Conservation (phyloP, 176 grass and related monocot genomes). For the Luzula sylvatica region DNA sequence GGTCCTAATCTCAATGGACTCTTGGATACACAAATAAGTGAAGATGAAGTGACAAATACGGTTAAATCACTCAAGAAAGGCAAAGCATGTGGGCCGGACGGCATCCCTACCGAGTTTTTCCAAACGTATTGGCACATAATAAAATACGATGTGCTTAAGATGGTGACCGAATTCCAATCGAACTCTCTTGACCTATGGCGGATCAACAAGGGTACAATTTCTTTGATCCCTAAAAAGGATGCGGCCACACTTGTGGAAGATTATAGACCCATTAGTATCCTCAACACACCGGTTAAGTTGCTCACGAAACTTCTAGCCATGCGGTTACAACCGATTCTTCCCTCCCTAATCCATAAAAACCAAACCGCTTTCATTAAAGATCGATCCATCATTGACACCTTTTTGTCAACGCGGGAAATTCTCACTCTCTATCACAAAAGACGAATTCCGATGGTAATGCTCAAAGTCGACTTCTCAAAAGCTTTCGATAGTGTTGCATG, state of each 20-base stretch:
- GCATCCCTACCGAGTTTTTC: neutral
- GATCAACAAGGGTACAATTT: neutral
- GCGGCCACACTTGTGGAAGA: neutral
- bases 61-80: neutral
- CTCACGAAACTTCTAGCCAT: neutral
- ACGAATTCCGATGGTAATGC: neutral
- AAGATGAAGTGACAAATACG: neutral
- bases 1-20: too few species aligned
- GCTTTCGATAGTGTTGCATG: neutral
- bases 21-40: too few species aligned
- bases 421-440: neutral
- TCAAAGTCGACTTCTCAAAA: neutral
- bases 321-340: neutral
- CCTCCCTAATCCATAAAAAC: neutral
- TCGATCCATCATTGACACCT: neutral
- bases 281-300: neutral
- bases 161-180: neutral
- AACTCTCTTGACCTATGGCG: neutral
- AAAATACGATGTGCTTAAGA: neutral
- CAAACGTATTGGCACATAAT: neutral
- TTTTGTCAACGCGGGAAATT: neutral
- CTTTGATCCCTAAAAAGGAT: neutral
- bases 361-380: slow-evolving; percentile 4
- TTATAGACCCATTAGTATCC: neutral
- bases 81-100: neutral